These are phyloP conservation scores for Skeletonema grethae DNA, from an alignment of 108 stramenopile genomes.

Conservation along the genomic window DNA sequence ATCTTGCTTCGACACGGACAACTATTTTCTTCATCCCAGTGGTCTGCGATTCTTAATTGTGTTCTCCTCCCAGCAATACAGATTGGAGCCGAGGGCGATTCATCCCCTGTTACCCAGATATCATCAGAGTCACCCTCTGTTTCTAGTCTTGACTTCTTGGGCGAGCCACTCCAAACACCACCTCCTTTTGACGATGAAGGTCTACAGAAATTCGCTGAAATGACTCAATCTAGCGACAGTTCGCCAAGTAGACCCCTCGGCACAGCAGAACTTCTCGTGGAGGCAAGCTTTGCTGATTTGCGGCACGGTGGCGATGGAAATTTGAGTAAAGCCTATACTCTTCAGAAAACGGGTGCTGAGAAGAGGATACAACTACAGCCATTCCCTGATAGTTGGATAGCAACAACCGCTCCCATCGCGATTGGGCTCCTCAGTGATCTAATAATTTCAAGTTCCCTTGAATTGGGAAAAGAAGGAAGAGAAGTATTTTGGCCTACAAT, in stretches of 20 bases:
- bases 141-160: conserved; percentile 82
- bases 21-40: conserved; percentile 65
- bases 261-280: conserved; percentile 77
- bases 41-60: conserved; percentile 59
- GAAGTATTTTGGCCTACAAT: conserved; percentile 64
- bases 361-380: conserved; percentile 58
- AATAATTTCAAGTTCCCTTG: conserved; percentile 49
- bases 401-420: conserved; percentile 81
- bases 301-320: conserved; percentile 86
- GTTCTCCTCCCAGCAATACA: conserved; percentile 76
- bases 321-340: conserved; percentile 70
- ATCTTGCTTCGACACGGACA: conserved; percentile 85
- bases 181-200: conserved; percentile 73
- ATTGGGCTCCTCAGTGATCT: conserved; percentile 82
- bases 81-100: conserved; percentile 66
- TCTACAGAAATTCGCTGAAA: conserved; percentile 60
- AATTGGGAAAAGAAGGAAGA: conserved; percentile 54
- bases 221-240: conserved; percentile 59
- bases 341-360: conserved; percentile 62
- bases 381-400: conserved; percentile 90
- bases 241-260: conserved; percentile 71
- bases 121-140: conserved; percentile 82
- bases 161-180: conserved; percentile 62
- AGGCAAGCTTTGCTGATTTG: conserved; percentile 88
- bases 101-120: conserved; percentile 65